Percentiles rank a stretch among this genome's conserved stretches.
Conservation (phyloP, 1,139 yeast species). For the Blastobotrys raffinosifermentans region DNA sequence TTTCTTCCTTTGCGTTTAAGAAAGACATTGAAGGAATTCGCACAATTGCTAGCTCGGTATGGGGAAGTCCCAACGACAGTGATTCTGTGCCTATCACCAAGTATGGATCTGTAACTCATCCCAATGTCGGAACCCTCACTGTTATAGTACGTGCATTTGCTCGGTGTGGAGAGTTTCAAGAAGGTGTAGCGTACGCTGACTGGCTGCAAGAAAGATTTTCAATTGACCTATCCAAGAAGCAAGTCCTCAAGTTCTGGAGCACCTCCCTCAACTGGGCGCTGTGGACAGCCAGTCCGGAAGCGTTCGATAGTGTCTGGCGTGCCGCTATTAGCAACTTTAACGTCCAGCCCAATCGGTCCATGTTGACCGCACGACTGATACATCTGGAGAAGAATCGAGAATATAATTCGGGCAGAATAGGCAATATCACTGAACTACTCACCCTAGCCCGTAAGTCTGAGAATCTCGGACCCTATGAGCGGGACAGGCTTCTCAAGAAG, state of each 20-base stretch:
- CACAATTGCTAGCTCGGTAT: conserved; percentile 24
- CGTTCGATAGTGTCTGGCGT: conserved; percentile 27
- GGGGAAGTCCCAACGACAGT: conserved; percentile 20
- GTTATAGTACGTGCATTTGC: conserved; percentile 31
- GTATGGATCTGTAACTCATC: conserved; percentile 20
- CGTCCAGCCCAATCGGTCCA: conserved; percentile 17
- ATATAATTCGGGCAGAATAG: conserved; percentile 12
- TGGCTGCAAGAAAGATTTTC: conserved; percentile 21
- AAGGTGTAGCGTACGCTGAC: conserved; percentile 25
- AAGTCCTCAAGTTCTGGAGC: conserved; percentile 26
- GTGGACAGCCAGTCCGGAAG: conserved; percentile 24
- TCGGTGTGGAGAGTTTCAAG: conserved; percentile 22
- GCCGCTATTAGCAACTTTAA: conserved; percentile 13
- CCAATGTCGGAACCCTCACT: conserved; percentile 25
- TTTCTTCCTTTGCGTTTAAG: conserved; percentile 27
- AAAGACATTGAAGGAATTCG: conserved; percentile 21
- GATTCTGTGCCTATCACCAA: conserved; percentile 6
- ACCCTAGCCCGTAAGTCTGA: conserved; percentile 5
- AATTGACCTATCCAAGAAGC: conserved; percentile 18
- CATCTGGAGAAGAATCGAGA: conserved; percentile 12
- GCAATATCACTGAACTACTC: conserved; percentile 7
- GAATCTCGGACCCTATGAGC: no score
- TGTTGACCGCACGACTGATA: conserved; percentile 18
- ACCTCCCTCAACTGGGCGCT: conserved; percentile 25
- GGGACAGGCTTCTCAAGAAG: conserved; percentile 9